A percentile compares a stretch with the other conserved stretches of the same genome.
phyloP scores from a whole-genome alignment of 345 rosid genomes.

The Gossypium ekmanianum region DNA sequence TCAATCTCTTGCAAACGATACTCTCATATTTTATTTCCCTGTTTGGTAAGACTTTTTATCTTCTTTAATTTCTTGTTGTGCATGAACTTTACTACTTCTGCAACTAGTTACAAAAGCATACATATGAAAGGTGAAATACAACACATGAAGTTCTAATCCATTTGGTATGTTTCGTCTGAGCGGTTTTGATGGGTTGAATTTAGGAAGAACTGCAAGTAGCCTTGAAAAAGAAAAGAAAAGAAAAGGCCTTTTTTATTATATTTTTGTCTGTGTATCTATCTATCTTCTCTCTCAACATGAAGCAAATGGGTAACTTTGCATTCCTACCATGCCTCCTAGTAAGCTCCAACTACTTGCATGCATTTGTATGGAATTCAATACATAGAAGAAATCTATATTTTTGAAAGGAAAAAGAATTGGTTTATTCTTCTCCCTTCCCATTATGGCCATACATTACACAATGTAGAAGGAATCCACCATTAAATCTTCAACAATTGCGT shows the following conservation, averaged over 20 bases:
- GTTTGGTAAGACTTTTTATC: neutral
- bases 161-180: neutral
- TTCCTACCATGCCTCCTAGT: neutral
- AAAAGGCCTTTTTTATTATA: neutral
- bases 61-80: neutral
- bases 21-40: neutral
- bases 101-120: neutral
- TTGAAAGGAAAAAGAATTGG: neutral
- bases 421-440: neutral
- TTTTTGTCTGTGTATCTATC: neutral
- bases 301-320: slow-evolving; percentile 1
- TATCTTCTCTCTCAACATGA: neutral
- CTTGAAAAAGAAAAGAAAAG: neutral
- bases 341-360: neutral
- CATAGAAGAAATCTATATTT: neutral
- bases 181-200: neutral
- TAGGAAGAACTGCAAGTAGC: neutral
- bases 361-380: neutral
- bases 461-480: slow-evolving; percentile 11
- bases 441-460: neutral
- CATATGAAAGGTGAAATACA: neutral
- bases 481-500: neutral
- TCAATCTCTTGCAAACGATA: neutral
- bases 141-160: neutral
- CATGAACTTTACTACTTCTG: neutral